Evolutionary conservation across 768 basidiomycete genomes (phyloP).

Genomic region (Lentinus tigrinus): DNA sequence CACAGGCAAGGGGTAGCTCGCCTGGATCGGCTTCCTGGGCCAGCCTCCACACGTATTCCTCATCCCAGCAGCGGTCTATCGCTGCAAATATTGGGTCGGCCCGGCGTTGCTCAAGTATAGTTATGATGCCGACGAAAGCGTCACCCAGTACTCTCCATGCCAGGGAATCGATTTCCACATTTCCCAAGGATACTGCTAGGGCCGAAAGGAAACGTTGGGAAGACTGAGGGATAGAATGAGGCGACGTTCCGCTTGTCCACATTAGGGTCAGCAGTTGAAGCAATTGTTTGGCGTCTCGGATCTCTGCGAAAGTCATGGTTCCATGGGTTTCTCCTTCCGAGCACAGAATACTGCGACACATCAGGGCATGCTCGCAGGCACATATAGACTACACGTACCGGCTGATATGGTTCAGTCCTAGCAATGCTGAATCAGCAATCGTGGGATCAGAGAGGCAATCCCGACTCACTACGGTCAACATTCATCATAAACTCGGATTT

Average conservation of each 20-base stretch:
- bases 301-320: not conserved
- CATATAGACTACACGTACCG: not conserved
- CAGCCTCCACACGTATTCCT: conserved; percentile 39
- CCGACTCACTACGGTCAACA: conserved; percentile 18
- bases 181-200: conserved; percentile 21
- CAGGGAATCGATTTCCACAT: not conserved
- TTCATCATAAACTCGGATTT: not conserved
- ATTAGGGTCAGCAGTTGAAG: conserved; percentile 36
- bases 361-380: not conserved
- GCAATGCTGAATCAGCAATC: not conserved
- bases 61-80: conserved; percentile 17
- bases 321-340: not conserved
- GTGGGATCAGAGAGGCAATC: not conserved
- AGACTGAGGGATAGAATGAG: conserved; percentile 17
- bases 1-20: conserved; percentile 43
- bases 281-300: conserved; percentile 10
- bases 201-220: conserved; percentile 24
- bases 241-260: conserved; percentile 24
- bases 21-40: conserved; percentile 25
- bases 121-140: conserved; percentile 35
- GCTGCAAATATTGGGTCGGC: not conserved
- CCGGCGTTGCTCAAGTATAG: conserved; percentile 22
- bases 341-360: not conserved
- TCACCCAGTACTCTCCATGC: conserved; percentile 30
- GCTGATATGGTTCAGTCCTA: not conserved